Evolutionary conservation across 768 basidiomycete genomes (phyloP), one percentile per base, ranked within the genome.

Genomic region (Tylopilus intermedius): DNA sequence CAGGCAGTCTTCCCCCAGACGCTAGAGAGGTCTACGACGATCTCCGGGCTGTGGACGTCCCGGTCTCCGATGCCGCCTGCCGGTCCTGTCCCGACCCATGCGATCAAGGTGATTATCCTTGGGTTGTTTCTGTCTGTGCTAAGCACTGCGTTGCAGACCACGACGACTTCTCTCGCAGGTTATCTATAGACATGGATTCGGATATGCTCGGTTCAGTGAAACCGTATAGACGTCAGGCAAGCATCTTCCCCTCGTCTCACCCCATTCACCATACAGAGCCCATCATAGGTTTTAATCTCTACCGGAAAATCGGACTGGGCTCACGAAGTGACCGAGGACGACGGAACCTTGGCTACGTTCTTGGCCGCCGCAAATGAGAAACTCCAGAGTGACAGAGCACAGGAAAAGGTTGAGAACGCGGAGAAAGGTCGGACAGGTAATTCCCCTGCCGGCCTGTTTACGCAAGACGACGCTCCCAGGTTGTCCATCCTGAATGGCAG

Each of bases 281-380:
- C 46, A 44, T 43, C 22, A 43, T 65, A 94, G 86, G 77, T 95
- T 32, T 75, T 97, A 32, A 88, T 97, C 49, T 94, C 90, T 1
- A 95, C 93, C 0, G 92, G 92, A 6, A 84, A 88, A 69, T 76
- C 83, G 18, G 92, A 98, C 72, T 97, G 94, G 94, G 80, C 82
- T 37, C 76, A 76, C 39, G 84, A 93, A 40, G 82, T 97, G 54
- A 86, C 87, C 2, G 79, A 84, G 53, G 86, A 80, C 26, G 72
- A 77, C 24, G 80, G 77, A 45, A 82, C 86, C 5, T 80, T 98
- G 24, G 89, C 94, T 6, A 77, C 82, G 54, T 70, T 79, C 71
- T 62, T 86, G 60, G 52, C 49, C 48, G 41, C 56, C 45, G 55
- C 61, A 51, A 63, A 65, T 42, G 55, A 65, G 22, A 56, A 51